phyloP scores from a whole-genome alignment of 2,329 filamentous ascomycete genomes.

The Xylariaceae sp. region DNA sequence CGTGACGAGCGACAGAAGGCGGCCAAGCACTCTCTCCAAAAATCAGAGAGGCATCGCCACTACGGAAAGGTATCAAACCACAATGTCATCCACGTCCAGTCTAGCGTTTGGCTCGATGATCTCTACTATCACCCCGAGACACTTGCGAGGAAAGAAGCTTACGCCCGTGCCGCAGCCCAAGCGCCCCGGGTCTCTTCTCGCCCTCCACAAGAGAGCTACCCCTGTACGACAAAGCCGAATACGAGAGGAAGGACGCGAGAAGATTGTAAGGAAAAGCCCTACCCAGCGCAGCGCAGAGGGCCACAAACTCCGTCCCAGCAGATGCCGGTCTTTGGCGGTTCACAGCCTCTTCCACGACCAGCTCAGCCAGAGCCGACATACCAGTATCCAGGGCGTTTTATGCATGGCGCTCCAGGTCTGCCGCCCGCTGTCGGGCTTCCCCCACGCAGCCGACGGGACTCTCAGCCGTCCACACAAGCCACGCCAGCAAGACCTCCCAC shows the following conservation, averaged over 20 bases:
- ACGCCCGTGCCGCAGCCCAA: conserved; percentile 19
- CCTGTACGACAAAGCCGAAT: background rate
- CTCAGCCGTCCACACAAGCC: background rate
- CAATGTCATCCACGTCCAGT: conserved; percentile 9
- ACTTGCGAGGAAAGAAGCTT: conserved; percentile 24
- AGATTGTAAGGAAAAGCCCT: background rate
- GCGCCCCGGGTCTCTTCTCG: conserved; percentile 28
- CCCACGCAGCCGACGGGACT: background rate
- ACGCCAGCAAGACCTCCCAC: background rate
- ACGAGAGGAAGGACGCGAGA: background rate
- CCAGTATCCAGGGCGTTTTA: conserved; percentile 2
- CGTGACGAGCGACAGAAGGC: conserved; percentile 20
- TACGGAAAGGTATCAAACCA: conserved; percentile 8
- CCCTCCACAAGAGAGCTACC: background rate
- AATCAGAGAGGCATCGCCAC: conserved; percentile 3
- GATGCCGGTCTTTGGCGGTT: conserved; percentile 9
- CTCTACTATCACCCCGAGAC: conserved; percentile 31
- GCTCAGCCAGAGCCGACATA: conserved; percentile 15
- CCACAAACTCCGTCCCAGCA: background rate
- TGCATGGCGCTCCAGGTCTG: background rate
- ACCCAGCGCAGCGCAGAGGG: background rate
- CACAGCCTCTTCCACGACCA: conserved; percentile 17
- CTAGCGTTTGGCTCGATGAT: conserved; percentile 32
- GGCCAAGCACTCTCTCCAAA: conserved; percentile 8
- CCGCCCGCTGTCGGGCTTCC: conserved; percentile 19